Base-by-base conservation (phyloP, 176 grass and related monocot genomes). In the Carex pumila region DNA sequence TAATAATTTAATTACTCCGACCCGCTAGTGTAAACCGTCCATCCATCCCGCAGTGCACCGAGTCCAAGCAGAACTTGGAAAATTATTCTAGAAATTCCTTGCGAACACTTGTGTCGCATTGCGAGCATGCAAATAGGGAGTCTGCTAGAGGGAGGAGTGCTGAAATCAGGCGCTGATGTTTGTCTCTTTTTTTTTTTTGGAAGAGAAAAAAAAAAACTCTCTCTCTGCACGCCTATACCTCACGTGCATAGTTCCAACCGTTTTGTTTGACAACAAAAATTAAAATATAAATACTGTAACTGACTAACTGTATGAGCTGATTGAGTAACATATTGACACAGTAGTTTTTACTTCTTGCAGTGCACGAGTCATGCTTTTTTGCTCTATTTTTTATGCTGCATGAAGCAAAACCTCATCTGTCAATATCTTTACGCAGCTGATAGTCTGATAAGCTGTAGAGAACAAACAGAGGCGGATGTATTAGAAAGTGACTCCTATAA, bases 101-200 rank as follows among this genome's bases (percentile, higher is more conserved):
- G 19, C 41, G 11, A 53, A 74, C 43, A 37, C 30, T 67, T 15
- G 19, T 75, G 72, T 55, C 73, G 73, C 25, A 77, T 54, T 32
- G 73, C 25, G 73, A 32, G 73, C 73, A 77, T 56, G 73, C 73
- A 77, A 77, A 77, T 50, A 56, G 10, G 73, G 73, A 77, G 73
- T 50, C 6, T 77, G 73, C 73, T 77, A 77, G 47, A 77, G 22
- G 73, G 73, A 56, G 73, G 73, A 56, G 21, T 13, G 18, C 45
- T 74, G 45, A 52, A 74, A 49, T 72, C 18, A 49, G 17, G 41
- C 69, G 37, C 37, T 39, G 5, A 39, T 39, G 4, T 39, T 39
- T 39, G 37, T 39, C 4, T 1, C 6, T 39, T 39, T 39, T 39
- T 39, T 39, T 39, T 39, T 39, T 39, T 39, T 39, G 5, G 37